phyloP scores from a whole-genome alignment of 2,329 filamentous ascomycete species.

The Fusarium praegraminearum region DNA sequence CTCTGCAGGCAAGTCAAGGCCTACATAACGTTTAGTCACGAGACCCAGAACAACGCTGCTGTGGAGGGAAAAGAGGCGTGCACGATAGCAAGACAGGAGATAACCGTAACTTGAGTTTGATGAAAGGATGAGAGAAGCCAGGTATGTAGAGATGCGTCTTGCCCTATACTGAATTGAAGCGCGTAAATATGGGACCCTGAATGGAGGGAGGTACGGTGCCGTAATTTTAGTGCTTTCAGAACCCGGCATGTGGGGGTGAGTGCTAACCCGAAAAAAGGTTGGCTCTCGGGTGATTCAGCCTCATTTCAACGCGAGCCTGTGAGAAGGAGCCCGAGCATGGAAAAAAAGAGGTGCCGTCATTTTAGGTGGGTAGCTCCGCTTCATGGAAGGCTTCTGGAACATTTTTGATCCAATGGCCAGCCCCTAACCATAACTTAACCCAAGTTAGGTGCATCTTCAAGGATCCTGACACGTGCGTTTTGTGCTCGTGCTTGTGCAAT shows the following conservation, averaged over 20 bases:
- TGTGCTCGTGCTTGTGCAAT: slow-evolving; percentile 45
- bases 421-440: not conserved
- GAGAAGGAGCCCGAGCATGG: not conserved
- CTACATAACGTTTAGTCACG: slow-evolving; percentile 27
- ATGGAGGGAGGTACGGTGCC: slow-evolving; percentile 9
- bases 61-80: slow-evolving; percentile 12
- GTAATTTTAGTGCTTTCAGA: slow-evolving; percentile 24
- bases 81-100: slow-evolving; percentile 22
- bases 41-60: slow-evolving; percentile 23
- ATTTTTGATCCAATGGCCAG: slow-evolving; percentile 33
- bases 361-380: slow-evolving; percentile 30
- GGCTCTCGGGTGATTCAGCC: slow-evolving; percentile 41
- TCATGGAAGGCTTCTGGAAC: slow-evolving; percentile 47
- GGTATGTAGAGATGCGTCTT: not conserved
- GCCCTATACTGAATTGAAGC: not conserved
- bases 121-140: slow-evolving; percentile 1
- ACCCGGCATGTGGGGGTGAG: slow-evolving; percentile 30
- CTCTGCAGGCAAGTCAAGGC: slow-evolving; percentile 25
- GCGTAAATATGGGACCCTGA: slow-evolving; percentile 37
- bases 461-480: slow-evolving; percentile 41
- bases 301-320: slow-evolving; percentile 33
- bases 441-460: not conserved
- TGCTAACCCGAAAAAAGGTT: slow-evolving; percentile 36
- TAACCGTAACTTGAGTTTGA: slow-evolving; percentile 7
- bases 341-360: slow-evolving; percentile 39